A percentile compares a stretch with the other conserved stretches of the same genome.
These are phyloP conservation scores for Leptomonas pyrrhocoris DNA, from an alignment of 208 protist genomes.

Conservation along the genomic window DNA sequence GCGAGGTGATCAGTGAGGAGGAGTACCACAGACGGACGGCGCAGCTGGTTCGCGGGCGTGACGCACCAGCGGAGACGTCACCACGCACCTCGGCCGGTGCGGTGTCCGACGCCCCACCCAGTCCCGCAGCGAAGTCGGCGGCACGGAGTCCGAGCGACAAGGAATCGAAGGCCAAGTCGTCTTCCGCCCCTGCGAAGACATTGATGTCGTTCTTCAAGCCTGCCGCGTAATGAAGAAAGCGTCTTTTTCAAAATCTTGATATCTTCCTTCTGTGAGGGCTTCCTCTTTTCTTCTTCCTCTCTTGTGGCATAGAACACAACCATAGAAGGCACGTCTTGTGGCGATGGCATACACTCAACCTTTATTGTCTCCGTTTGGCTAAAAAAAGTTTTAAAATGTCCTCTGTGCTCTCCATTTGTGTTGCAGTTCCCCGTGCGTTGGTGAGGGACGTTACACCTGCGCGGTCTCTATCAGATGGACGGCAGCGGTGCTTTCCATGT, in stretches of 20 bases:
- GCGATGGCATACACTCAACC: background rate
- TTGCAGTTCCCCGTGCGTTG: too few species aligned
- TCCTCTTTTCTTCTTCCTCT: slow-evolving; percentile 1
- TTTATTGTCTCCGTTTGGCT: too few species aligned
- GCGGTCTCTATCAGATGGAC: too few species aligned
- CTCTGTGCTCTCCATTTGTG: too few species aligned
- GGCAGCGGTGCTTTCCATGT: too few species aligned
- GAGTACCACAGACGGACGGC: slow-evolving; percentile 54
- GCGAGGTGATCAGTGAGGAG: slow-evolving; percentile 67
- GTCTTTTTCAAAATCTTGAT: too few species aligned
- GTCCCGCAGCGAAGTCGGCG: slow-evolving; percentile 8
- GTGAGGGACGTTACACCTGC: too few species aligned
- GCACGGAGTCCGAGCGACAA: slow-evolving; percentile 2
- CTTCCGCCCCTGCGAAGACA: slow-evolving; percentile 26
- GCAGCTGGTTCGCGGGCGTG: slow-evolving; percentile 30
- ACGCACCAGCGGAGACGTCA: background rate
- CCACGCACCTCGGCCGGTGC: slow-evolving; percentile 2
- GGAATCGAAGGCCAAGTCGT: slow-evolving; percentile 13
- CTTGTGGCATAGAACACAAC: background rate
- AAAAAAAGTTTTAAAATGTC: too few species aligned
- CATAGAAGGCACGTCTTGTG: background rate
- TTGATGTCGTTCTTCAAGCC: slow-evolving; percentile 53
- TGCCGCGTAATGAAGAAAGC: background rate
- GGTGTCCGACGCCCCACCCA: background rate
- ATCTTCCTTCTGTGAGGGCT: too few species aligned